Conservation (phyloP, 257 asterid species). For the Petunia axillaris region DNA sequence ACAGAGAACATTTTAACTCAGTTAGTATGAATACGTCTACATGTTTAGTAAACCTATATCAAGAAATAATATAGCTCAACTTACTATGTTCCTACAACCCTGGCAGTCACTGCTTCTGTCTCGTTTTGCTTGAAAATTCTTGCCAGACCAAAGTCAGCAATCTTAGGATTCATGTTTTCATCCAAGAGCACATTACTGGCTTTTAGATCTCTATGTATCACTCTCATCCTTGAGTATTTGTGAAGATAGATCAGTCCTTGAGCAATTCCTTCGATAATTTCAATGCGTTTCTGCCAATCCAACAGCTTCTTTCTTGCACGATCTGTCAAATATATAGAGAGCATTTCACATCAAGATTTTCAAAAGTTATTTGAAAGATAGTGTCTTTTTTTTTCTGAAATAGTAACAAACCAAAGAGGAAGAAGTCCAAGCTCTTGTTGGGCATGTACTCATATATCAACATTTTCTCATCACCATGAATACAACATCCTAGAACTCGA, state of each 20-base stretch:
- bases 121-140: conserved; percentile 50
- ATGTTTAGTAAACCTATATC: not conserved
- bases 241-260: conserved; percentile 64
- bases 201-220: conserved; percentile 63
- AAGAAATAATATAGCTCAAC: conserved; percentile 13
- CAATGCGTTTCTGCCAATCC: conserved; percentile 37
- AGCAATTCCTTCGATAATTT: conserved; percentile 49
- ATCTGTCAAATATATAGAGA: conserved; percentile 25
- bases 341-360: not conserved
- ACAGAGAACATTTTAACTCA: not conserved
- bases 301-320: conserved; percentile 27
- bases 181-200: conserved; percentile 61
- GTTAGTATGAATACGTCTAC: not conserved
- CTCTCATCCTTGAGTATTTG: conserved; percentile 51
- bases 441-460: conserved; percentile 55
- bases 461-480: conserved; percentile 60
- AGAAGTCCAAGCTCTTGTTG: conserved; percentile 50
- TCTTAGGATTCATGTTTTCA: conserved; percentile 58
- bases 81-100: conserved; percentile 62
- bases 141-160: conserved; percentile 68
- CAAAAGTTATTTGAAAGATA: not conserved
- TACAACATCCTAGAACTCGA: conserved; percentile 52
- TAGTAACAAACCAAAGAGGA: conserved; percentile 49
- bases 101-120: conserved; percentile 50
- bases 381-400: not conserved